Evolutionary conservation across 495 filamentous ascomycete species (phyloP).

Genomic region (Neurospora discreta): DNA sequence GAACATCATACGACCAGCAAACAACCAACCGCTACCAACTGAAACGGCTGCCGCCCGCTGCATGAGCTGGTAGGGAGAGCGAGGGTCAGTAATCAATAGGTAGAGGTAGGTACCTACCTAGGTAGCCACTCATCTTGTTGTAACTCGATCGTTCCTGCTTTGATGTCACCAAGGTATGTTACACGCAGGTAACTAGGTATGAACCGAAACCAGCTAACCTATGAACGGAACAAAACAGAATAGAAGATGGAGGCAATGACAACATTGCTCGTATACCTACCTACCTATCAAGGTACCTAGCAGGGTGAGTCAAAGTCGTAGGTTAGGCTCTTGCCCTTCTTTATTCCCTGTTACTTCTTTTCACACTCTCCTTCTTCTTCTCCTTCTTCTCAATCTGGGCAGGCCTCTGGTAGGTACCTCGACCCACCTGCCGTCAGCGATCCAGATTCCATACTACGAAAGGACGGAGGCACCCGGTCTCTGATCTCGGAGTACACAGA

Average conservation of each 20-base stretch:
- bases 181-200: neutral
- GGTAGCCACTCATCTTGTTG: neutral
- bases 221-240: neutral
- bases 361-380: neutral
- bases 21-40: neutral
- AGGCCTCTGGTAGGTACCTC: neutral
- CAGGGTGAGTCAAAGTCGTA: neutral
- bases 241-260: neutral
- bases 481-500: neutral
- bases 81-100: neutral
- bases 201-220: neutral
- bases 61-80: neutral
- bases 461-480: neutral
- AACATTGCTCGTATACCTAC: neutral
- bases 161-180: neutral
- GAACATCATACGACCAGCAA: neutral
- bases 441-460: neutral
- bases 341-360: neutral
- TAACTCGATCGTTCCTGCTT: neutral
- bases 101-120: neutral
- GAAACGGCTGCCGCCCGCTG: neutral
- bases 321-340: neutral
- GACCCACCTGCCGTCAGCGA: neutral
- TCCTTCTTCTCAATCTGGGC: neutral
- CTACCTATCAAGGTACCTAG: neutral